These are phyloP conservation scores for Coniochaeta sp. DNA, from an alignment of 2,329 filamentous ascomycete species.

Conservation along the genomic window DNA sequence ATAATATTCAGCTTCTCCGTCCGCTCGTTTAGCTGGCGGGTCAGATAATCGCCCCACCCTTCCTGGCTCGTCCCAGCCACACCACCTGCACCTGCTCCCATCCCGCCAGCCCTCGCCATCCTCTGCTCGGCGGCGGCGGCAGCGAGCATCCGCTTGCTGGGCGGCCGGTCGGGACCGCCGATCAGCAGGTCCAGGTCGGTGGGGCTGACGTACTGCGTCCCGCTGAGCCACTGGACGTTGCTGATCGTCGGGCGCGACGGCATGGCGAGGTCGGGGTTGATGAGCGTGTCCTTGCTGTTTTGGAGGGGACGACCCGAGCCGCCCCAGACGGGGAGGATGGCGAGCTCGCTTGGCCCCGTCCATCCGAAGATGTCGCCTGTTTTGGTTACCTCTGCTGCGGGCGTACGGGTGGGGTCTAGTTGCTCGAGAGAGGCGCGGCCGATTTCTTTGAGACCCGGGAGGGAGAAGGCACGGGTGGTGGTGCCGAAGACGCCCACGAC, in stretches of 20 bases:
- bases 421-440: conserved; percentile 59
- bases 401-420: conserved; percentile 67
- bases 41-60: conserved; percentile 72
- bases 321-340: conserved; percentile 75
- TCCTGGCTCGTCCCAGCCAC: conserved; percentile 39
- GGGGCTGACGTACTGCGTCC: conserved; percentile 84
- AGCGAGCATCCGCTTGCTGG: conserved; percentile 80
- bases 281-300: conserved; percentile 62
- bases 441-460: conserved; percentile 86
- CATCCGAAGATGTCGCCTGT: conserved; percentile 82
- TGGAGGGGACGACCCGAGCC: conserved; percentile 58
- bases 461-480: conserved; percentile 69
- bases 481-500: conserved; percentile 83
- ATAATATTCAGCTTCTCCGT: conserved; percentile 81
- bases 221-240: conserved; percentile 92
- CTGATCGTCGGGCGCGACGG: conserved; percentile 88
- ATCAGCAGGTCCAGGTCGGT: conserved; percentile 86
- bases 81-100: conserved; percentile 14
- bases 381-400: conserved; percentile 62
- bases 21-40: conserved; percentile 79
- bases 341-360: conserved; percentile 81
- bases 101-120: conserved; percentile 34
- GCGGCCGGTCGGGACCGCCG: conserved; percentile 78
- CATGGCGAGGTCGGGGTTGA: conserved; percentile 67
- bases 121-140: conserved; percentile 71